A percentile compares a stretch with the other conserved stretches of the same genome.
Evolutionary conservation across 352 stramenopile species (phyloP).

Genomic region (Phytophthora melonis): DNA sequence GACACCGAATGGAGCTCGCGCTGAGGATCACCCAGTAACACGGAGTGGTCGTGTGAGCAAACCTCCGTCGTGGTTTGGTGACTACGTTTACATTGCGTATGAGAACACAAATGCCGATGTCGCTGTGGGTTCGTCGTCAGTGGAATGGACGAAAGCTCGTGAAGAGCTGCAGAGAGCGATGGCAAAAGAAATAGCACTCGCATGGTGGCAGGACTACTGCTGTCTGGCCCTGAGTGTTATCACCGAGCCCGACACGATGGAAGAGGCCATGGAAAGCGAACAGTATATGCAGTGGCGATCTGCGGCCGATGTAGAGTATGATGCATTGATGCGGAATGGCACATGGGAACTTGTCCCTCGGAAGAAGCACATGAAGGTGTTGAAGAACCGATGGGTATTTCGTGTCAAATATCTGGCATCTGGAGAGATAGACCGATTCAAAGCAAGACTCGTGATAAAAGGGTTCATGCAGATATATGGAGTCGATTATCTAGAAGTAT

Average conservation of each 20-base stretch:
- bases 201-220: conserved; percentile 8
- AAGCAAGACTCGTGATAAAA: too few species aligned
- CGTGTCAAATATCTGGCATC: too few species aligned
- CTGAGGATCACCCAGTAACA: conserved; percentile 1
- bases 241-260: neutral
- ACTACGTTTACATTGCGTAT: conserved; percentile 6
- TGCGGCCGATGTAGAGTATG: conserved; percentile 3
- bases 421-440: too few species aligned
- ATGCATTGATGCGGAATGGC: neutral
- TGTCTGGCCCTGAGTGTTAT: conserved; percentile 2
- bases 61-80: neutral
- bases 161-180: conserved; percentile 10
- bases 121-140: neutral
- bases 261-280: conserved; percentile 1
- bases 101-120: neutral
- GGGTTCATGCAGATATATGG: too few species aligned
- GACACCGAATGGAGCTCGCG: too few species aligned
- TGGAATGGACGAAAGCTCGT: conserved; percentile 7
- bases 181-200: conserved; percentile 10
- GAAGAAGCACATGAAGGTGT: conserved; percentile 15
- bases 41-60: conserved; percentile 5
- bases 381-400: neutral
- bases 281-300: neutral
- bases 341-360: conserved; percentile 9
- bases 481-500: too few species aligned